Conservation (phyloP, 2,329 filamentous ascomycete species). For the Zopfia rhizophila region DNA sequence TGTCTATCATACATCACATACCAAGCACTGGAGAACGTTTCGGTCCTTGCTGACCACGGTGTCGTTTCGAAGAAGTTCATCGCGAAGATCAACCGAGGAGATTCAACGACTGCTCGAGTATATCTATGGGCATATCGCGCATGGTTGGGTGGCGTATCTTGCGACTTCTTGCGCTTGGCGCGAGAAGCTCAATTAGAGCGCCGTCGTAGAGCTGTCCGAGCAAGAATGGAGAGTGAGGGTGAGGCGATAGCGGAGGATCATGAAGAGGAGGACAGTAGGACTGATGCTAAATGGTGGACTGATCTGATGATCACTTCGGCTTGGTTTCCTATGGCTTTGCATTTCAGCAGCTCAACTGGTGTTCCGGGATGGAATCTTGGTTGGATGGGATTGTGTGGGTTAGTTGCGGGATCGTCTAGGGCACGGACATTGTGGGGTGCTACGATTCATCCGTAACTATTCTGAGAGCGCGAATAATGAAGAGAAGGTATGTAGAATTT, state of each 20-base stretch:
- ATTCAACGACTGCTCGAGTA: constrained; percentile 46
- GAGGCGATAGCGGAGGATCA: constrained; percentile 43
- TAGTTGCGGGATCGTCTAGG: constrained; percentile 51
- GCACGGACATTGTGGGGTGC: constrained; percentile 45
- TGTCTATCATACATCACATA: constrained; percentile 56
- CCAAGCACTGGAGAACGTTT: constrained; percentile 58
- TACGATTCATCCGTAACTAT: too few relatives aligned
- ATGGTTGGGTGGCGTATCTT: constrained; percentile 56
- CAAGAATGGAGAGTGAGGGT: constrained; percentile 41
- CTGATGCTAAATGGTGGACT: constrained; percentile 54
- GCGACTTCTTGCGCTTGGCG: constrained; percentile 55
- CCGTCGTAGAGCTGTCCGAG: constrained; percentile 40
- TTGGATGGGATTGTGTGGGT: constrained; percentile 55
- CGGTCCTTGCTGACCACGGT: constrained; percentile 54
- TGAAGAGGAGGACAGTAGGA: constrained; percentile 50
- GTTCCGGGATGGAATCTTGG: constrained; percentile 58
- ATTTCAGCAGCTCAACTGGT: constrained; percentile 52
- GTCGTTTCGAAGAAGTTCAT: constrained; percentile 50
- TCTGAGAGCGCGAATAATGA: too few relatives aligned
- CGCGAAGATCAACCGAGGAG: constrained; percentile 48
- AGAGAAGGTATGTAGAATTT: too few relatives aligned
- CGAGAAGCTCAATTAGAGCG: constrained; percentile 56
- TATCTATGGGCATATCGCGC: constrained; percentile 55
- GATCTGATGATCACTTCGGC: constrained; percentile 54
- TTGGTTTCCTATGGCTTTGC: constrained; percentile 57